phyloP scores from a whole-genome alignment of 2,329 filamentous ascomycete genomes.

The Tolypocladium guangdongense region DNA sequence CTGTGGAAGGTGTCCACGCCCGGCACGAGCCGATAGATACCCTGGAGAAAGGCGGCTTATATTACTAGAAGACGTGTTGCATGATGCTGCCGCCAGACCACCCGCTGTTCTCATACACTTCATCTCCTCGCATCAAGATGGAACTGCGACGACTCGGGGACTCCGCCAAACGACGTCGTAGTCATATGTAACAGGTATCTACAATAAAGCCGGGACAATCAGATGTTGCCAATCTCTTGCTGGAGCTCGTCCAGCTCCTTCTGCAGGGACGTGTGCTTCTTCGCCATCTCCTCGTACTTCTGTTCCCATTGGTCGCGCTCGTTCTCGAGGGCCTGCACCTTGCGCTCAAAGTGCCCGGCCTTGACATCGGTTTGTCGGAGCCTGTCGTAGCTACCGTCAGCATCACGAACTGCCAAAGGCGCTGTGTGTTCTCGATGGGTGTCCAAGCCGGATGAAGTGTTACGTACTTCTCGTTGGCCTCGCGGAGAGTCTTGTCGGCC shows the following conservation, averaged over 20 bases:
- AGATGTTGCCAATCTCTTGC: slow-evolving; percentile 87
- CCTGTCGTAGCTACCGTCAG: slow-evolving; percentile 37
- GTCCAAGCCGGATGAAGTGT: slow-evolving; percentile 2
- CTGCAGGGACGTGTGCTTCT: slow-evolving; percentile 75
- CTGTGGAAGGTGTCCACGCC: background rate
- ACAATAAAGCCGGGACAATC: slow-evolving; percentile 25
- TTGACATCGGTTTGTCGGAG: slow-evolving; percentile 99
- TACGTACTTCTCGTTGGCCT: slow-evolving; percentile 96
- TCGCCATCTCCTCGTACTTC: slow-evolving; percentile 96
- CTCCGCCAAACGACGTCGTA: background rate
- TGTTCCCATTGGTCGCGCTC: slow-evolving; percentile 89
- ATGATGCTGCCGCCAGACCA: slow-evolving; percentile 19
- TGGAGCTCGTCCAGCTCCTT: slow-evolving; percentile 90
- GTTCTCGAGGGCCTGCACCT: slow-evolving; percentile 91
- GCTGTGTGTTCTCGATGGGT: background rate
- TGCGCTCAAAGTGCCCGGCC: slow-evolving; percentile 97
- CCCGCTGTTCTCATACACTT: slow-evolving; percentile 16
- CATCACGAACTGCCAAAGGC: background rate
- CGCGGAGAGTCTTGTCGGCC: slow-evolving; percentile 89
- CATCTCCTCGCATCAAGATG: slow-evolving; percentile 13
- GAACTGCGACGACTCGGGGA: slow-evolving; percentile 2
- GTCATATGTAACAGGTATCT: slow-evolving; percentile 7
- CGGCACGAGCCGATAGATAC: slow-evolving; percentile 15
- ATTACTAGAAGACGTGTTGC: slow-evolving; percentile 19
- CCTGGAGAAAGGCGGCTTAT: slow-evolving; percentile 16